Evolutionary conservation across 163 green algal genomes (phyloP).

Genomic region (Scenedesmus sp.): DNA sequence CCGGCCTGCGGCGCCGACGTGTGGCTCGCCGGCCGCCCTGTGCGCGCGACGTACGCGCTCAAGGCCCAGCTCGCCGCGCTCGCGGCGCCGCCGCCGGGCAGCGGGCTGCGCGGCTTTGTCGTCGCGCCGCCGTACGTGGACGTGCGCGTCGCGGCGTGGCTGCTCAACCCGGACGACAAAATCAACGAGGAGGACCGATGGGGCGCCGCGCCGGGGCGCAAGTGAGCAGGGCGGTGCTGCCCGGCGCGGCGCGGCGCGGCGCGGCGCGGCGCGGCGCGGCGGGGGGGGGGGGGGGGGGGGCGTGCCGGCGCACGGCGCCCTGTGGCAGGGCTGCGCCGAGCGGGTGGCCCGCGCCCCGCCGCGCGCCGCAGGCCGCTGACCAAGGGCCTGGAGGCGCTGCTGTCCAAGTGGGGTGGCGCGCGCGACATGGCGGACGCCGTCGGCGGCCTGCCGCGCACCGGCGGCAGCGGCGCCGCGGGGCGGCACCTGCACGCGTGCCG

Average conservation of each 20-base stretch:
- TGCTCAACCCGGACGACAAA: constrained; percentile 58
- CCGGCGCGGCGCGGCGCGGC: too few species aligned
- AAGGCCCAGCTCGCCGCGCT: constrained; percentile 69
- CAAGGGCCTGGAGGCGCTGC: constrained; percentile 37
- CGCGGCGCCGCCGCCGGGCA: background rate
- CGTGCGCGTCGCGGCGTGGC: constrained; percentile 74
- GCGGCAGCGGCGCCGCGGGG: constrained; percentile 3
- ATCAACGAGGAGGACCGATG: constrained; percentile 8
- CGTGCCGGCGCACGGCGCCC: too few species aligned
- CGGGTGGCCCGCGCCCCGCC: too few species aligned
- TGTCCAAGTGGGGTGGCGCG: constrained; percentile 45
- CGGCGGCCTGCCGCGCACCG: background rate
- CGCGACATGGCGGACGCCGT: background rate
- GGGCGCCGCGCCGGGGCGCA: background rate
- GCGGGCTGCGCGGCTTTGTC: constrained; percentile 21
- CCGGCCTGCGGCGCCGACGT: background rate
- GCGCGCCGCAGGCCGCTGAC: constrained; percentile 24
- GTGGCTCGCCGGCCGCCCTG: background rate
- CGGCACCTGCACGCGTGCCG: constrained; percentile 33
- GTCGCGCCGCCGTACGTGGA: constrained; percentile 72
- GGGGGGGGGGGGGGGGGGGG: too few species aligned
- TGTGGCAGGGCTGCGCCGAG: too few species aligned
- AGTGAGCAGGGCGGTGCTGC: background rate
- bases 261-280: too few species aligned
- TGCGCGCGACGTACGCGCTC: constrained; percentile 66